Conservation (phyloP, 768 basidiomycete genomes). For the Russula emetica region DNA sequence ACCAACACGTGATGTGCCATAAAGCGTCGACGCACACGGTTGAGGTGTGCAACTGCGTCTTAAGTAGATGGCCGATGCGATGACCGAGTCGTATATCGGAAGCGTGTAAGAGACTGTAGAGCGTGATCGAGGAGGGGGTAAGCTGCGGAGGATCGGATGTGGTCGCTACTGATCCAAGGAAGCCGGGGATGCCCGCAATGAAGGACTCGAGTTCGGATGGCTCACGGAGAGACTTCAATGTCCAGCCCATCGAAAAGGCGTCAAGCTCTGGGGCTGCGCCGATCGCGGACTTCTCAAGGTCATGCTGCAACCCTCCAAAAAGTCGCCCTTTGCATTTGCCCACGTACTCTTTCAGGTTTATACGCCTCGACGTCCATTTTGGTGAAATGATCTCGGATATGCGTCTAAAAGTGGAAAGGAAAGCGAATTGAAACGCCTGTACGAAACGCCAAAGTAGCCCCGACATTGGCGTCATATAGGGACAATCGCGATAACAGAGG, state of each 20-base stretch:
- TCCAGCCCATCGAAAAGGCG: slow-evolving; percentile 7
- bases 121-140: slow-evolving; percentile 8
- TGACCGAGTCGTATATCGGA: slow-evolving; percentile 2
- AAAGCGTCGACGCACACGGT: slow-evolving; percentile 9
- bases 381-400: not conserved
- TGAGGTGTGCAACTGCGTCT: slow-evolving; percentile 3
- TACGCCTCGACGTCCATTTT: not conserved
- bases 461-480: slow-evolving; percentile 17
- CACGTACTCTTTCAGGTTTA: slow-evolving; percentile 4
- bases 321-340: slow-evolving; percentile 11
- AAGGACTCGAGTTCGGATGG: slow-evolving; percentile 18
- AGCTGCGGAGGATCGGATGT: slow-evolving; percentile 5
- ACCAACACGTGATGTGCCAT: slow-evolving; percentile 17
- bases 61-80: slow-evolving; percentile 18
- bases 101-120: slow-evolving; percentile 7
- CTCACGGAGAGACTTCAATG: slow-evolving; percentile 16
- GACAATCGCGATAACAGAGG: slow-evolving; percentile 14
- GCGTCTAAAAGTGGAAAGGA: not conserved
- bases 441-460: slow-evolving; percentile 5
- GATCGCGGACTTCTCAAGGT: slow-evolving; percentile 2
- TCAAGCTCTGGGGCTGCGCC: slow-evolving; percentile 4
- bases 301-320: slow-evolving; percentile 6
- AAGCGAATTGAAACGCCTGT: slow-evolving; percentile 2
- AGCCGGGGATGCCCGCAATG: slow-evolving; percentile 15
- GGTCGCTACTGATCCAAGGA: slow-evolving; percentile 5